These are phyloP conservation scores for Acacia concinna DNA, from an alignment of 331 rosid genomes.

Conservation along the genomic window DNA sequence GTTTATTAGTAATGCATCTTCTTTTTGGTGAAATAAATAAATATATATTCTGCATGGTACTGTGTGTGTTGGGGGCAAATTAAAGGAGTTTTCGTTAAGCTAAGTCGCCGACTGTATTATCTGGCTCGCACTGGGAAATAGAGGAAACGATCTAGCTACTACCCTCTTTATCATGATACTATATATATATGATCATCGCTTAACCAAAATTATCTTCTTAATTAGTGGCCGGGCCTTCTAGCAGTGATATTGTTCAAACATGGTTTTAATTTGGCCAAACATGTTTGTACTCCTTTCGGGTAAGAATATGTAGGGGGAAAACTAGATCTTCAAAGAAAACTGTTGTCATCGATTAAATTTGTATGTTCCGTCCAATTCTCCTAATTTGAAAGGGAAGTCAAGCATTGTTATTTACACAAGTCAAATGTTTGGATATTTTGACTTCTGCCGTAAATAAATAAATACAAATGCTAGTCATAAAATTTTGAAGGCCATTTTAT, in stretches of 20 bases:
- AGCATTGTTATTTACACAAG: not conserved
- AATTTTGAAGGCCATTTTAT: not conserved
- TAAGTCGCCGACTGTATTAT: conserved; percentile 33
- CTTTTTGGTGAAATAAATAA: not conserved
- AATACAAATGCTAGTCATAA: not conserved
- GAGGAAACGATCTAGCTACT: conserved; percentile 41
- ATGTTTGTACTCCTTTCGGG: not conserved
- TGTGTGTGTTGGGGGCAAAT: conserved; percentile 30
- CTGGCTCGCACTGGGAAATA: conserved; percentile 53
- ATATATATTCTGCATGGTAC: conserved; percentile 53
- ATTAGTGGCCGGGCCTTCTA: not conserved
- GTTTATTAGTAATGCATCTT: conserved; percentile 19
- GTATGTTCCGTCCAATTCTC: conserved; percentile 8
- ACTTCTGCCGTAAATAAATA: not conserved
- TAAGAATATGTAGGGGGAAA: not conserved
- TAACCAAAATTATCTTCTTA: not conserved
- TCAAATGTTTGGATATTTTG: not conserved
- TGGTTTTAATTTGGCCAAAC: conserved; percentile 18
- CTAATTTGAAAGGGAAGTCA: not conserved
- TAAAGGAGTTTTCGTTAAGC: conserved; percentile 17
- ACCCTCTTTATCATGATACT: conserved; percentile 25
- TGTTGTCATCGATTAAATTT: not conserved
- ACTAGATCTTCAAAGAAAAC: not conserved
- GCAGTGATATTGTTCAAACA: conserved; percentile 5
- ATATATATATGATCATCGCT: conserved; percentile 3